These are phyloP conservation scores for Sugiyamaella pinicola DNA, from an alignment of 1,139 yeast genomes.

Conservation along the genomic window DNA sequence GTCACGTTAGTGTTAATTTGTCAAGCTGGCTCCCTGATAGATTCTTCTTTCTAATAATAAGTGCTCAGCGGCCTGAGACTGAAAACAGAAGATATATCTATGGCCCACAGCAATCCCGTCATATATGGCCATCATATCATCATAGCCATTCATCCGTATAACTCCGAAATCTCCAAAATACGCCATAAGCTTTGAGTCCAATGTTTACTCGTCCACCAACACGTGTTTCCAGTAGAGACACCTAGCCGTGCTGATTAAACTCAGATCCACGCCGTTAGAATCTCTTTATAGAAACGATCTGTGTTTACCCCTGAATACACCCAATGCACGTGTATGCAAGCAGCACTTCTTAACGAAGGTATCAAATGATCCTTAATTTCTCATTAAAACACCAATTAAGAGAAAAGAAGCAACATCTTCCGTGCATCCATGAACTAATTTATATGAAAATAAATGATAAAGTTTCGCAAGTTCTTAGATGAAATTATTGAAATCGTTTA, in stretches of 20 bases:
- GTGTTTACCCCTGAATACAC: neutral
- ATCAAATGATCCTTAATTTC: neutral
- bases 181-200: neutral
- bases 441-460: no score
- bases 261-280: neutral
- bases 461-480: no score
- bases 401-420: no score
- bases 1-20: no score
- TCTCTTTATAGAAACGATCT: neutral
- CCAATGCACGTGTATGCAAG: constrained; percentile 6
- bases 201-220: neutral
- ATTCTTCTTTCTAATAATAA: no score
- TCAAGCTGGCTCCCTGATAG: no score
- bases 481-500: no score
- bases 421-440: no score
- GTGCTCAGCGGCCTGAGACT: no score
- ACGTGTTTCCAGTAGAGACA: neutral
- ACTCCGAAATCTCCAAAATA: neutral
- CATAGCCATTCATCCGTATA: neutral
- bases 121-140: neutral
- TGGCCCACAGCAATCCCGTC: no score
- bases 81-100: no score
- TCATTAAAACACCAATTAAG: neutral
- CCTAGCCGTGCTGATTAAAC: neutral
- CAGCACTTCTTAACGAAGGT: neutral